Evolutionary conservation across 805 yeast species (phyloP), one percentile per base, ranked within the genome.

Genomic region (Barnettozyma salicaria): DNA sequence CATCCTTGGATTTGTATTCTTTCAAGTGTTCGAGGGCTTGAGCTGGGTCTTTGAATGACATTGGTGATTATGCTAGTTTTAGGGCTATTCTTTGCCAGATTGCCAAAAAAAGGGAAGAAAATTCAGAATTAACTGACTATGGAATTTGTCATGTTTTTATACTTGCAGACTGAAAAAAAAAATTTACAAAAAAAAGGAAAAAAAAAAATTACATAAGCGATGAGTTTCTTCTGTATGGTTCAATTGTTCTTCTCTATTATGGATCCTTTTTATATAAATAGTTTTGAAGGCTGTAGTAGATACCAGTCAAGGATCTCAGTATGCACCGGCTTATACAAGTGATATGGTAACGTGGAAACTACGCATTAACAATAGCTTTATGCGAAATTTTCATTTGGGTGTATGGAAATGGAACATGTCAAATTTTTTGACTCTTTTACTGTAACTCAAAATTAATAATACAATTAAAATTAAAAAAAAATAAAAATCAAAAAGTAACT

Each of bases 1-100:
- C 98, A 62, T 92, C 98, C 59, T 74, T 78, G 53, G 68, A 63
- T 41, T 72, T 46, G 72, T 86, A 90, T 44, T 73, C 61, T 43
- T 74, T 63, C 49, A 92, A 73, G 58, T 69, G 70, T 40, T 78
- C 76, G 45, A 81, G 55, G 49, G 97, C 97, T 47, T 72, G 70
- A 27, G 80, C 47, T 49, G 57, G 56, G 52, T 75, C 75, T 59
- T 59, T 60, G 51, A 40, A 48, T 28, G 60, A 48, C 58, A 57
- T 56, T 32, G 30, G 38, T 10, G 27, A 19, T 28, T 27, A 26
- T 29, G 28, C 38, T 46, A 44, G 30, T 36, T 41, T 32, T 33
- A 16, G 41, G 57, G 57, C 39, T 50, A 43, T 28, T 45, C 37
- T 40, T 37, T 27, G 56, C 56, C 57, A 44, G 57, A 49, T 53